Evolutionary conservation across 2,329 filamentous ascomycete genomes (phyloP), one percentile per base, ranked within the genome.

Genomic region (Botrytis squamosa): DNA sequence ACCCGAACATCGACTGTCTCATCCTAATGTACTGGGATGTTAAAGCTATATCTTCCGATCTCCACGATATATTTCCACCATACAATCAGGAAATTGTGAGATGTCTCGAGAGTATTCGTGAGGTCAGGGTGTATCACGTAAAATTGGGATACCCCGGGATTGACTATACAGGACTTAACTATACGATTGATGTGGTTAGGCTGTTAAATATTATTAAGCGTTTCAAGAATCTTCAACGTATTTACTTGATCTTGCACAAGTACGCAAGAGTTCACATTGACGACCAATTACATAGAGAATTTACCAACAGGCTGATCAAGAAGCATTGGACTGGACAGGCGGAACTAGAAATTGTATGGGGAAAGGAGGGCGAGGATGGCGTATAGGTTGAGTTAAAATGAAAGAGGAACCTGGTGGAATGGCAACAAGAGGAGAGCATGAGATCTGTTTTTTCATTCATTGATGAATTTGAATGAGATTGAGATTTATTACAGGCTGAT

Each of bases 1-100:
- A 59, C 57, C 57, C 16, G 8, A 36, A 59, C 20, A 5, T 59
- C 18, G 7, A 59, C 33, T 36, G 18, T 29, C 7, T 59, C 16
- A 3, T 18, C 29, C 1, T 59, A 18, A 8, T 10, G 7, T 36
- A 33, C 29, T 3, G 14, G 8, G 3, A 29, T 33, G 33, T 57
- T 57, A 0, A 14, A 20, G 8, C n/a, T 2, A 3, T 8, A n/a
- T 2, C n/a, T 18, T n/a, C n/a, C 12, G 7, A 57, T 0, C 29
- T 57, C 4, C 25, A 59, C 18, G 4, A 29, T 36, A 25, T 62
- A 2, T 62, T 62, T 8, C 59, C 59, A 14, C 36, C 6, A 1
- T 62, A 38, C 59, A 7, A 38, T 4, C 20, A 22, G 20, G 1
- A 38, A 25, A 25, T 5, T 38, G 59, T 18, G 4, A 38, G 36